A percentile compares a stretch with the other conserved stretches of the same genome.
phyloP scores from a whole-genome alignment of 495 filamentous ascomycete species.

The Neurospora sp. region DNA sequence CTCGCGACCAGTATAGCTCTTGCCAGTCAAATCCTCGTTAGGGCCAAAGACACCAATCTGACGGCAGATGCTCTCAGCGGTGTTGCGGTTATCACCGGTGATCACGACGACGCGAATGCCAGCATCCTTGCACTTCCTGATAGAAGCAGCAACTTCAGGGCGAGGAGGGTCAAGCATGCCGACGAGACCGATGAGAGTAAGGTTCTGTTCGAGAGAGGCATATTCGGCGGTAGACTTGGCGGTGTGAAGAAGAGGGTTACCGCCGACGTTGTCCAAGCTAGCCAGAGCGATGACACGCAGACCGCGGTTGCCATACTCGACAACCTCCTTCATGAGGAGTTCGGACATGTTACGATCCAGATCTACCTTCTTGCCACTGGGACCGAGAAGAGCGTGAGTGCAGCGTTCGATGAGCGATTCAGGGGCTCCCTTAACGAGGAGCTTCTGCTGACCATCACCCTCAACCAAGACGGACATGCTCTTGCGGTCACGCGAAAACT shows the following conservation, averaged over 20 bases:
- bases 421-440: conserved; percentile 94
- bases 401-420: conserved; percentile 91
- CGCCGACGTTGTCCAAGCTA: conserved; percentile 58
- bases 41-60: conserved; percentile 88
- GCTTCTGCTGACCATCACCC: conserved; percentile 53
- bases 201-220: conserved; percentile 73
- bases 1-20: conserved; percentile 91
- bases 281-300: conserved; percentile 94
- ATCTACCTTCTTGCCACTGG: conserved; percentile 61
- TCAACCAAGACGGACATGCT: conserved; percentile 96
- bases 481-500: conserved; percentile 97
- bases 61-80: conserved; percentile 93
- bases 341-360: conserved; percentile 55
- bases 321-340: conserved; percentile 64
- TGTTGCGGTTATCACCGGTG: conserved; percentile 95
- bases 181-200: conserved; percentile 88
- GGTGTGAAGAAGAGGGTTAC: conserved; percentile 56
- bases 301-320: conserved; percentile 83
- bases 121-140: conserved; percentile 79
- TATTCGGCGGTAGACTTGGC: conserved; percentile 83
- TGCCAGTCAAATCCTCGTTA: conserved; percentile 74
- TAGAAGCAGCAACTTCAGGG: conserved; percentile 80
- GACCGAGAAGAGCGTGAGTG: conserved; percentile 63
- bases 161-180: conserved; percentile 97
- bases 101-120: conserved; percentile 97